Evolutionary conservation across 495 filamentous ascomycete species (phyloP), one percentile per base, ranked within the genome.

Genomic region (Penicillium ucsense): DNA sequence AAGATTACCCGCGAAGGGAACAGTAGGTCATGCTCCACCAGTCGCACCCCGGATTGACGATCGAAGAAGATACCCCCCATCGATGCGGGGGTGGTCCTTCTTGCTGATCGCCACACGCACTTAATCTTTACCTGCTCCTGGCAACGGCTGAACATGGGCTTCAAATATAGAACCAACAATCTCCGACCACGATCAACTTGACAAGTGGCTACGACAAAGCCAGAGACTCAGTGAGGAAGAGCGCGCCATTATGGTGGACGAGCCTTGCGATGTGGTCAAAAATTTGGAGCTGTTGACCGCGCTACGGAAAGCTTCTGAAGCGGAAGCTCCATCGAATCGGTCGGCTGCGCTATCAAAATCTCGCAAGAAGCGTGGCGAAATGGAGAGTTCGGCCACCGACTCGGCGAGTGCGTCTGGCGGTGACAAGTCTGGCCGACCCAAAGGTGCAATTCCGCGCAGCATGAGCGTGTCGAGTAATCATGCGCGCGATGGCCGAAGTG

Each of bases 331-430:
- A n/a, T 65, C 66, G 7, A 67, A 69, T 41, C 67, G 74, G 52
- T 63, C 66, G 8, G 53, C 57, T 27, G 57, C 68, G n/a, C 56
- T 74, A 34, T 61, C 67, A 38, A 77, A 77, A 45, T 74, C 76
- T 30, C 77, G 81, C 27, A 81, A 80, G 43, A 83, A 85, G 45
- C 73, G 83, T 46, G 79, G 81, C 55, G 86, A 89, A 11, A 78
- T 83, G 51, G 83, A 88, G 55, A 79, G 79, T 28, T 74, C 80
- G 6, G 78, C 77, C 7, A 77, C 75, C 11, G 85, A 88, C 53
- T 88, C 86, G 1, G 79, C 82, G 3, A 74, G 76, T n/a, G 79
- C 82, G 4, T 85, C 83, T 10, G 74, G 65, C 36, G 56, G 59
- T n/a, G 73, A 73, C 44, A 76, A 77, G 50, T 54, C 66, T 31